Evolutionary conservation across 352 stramenopile genomes (phyloP), one percentile per base, ranked within the genome.

Genomic region (Aphanomyces astaci): DNA sequence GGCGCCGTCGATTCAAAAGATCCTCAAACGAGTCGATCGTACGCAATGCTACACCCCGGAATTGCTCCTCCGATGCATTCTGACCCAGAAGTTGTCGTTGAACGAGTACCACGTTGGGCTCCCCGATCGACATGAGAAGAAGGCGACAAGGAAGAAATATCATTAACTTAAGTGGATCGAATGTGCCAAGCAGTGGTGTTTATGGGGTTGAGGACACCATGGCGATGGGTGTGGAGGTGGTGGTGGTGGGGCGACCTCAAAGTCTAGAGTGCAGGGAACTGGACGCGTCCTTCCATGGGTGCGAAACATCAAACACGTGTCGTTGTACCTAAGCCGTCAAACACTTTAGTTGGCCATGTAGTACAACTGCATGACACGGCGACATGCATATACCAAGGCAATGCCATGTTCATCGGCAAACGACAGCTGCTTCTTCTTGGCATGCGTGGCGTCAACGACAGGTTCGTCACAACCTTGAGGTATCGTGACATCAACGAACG

Each of bases 391-490:
- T 22, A 68, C 62, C 3, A 68, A 31, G 7, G 62, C 40, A 25
- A 56, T 51, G n/a, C 62, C 62, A 31, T 68, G 62, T 24, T 68
- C 62, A 27, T 68, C 62, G 13, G 62, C 62, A 49, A 68, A 68
- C 7, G 10, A 33, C 7, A 59, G 51, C 51, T 59, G 22, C 51
- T 59, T 59, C 45, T 25, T 53, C 45, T 4, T 53, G 45, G 15
- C 7, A 43, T 7, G 36, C 15, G 7, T 7, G 7, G 36, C 36
- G 36, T 15, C 36, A 7, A 43, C 36, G n/a, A n/a, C n/a, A n/a
- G n/a, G n/a, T n/a, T 17, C 39, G 39, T 46, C 39, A 46, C 39
- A 46, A n/a, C n/a, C n/a, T n/a, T n/a, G n/a, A n/a, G n/a, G n/a
- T n/a, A n/a, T n/a, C n/a, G n/a, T n/a, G n/a, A n/a, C 7, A 43